phyloP scores from a whole-genome alignment of 2,329 filamentous ascomycete genomes.

The Arthrobotrys sphaeroides region DNA sequence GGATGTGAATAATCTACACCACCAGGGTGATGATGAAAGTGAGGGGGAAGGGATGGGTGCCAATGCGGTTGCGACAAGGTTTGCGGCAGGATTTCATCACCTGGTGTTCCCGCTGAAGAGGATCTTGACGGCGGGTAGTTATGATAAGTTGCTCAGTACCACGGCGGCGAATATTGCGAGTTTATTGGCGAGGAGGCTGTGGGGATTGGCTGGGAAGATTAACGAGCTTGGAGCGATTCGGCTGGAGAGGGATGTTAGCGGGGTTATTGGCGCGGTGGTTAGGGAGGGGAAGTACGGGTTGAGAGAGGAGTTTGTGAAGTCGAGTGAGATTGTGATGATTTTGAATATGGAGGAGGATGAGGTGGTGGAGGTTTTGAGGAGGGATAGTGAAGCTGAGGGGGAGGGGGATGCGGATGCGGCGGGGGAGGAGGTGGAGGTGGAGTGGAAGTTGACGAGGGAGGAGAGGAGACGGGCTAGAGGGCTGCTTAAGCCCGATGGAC shows the following conservation, averaged over 20 bases:
- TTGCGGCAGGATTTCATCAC: conserved; percentile 84
- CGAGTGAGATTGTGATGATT: conserved; percentile 82
- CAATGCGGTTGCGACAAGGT: conserved; percentile 79
- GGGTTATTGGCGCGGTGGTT: conserved; percentile 74
- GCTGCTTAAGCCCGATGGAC: conserved; percentile 66
- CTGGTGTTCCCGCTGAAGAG: conserved; percentile 85
- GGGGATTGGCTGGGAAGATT: conserved; percentile 79
- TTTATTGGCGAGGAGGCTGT: conserved; percentile 86
- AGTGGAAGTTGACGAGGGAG: conserved; percentile 76
- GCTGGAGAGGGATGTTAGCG: conserved; percentile 83
- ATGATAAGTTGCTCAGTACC: conserved; percentile 76
- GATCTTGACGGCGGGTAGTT: conserved; percentile 80
- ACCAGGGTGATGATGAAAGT: conserved; percentile 62
- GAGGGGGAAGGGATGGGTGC: conserved; percentile 62
- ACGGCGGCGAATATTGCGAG: conserved; percentile 79
- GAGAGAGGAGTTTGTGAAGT: conserved; percentile 78
- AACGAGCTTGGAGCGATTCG: conserved; percentile 83
- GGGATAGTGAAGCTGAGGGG: conserved; percentile 60
- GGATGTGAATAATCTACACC: conserved; percentile 60
- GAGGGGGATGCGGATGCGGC: conserved; percentile 63
- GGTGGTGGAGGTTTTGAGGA: conserved; percentile 77
- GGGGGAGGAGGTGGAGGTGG: conserved; percentile 71
- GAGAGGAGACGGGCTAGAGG: conserved; percentile 77
- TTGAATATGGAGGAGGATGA: conserved; percentile 96
- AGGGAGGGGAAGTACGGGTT: conserved; percentile 77